These are phyloP conservation scores for Teratosphaeria gauchensis DNA, from an alignment of 2,329 filamentous ascomycete species.

Conservation along the genomic window DNA sequence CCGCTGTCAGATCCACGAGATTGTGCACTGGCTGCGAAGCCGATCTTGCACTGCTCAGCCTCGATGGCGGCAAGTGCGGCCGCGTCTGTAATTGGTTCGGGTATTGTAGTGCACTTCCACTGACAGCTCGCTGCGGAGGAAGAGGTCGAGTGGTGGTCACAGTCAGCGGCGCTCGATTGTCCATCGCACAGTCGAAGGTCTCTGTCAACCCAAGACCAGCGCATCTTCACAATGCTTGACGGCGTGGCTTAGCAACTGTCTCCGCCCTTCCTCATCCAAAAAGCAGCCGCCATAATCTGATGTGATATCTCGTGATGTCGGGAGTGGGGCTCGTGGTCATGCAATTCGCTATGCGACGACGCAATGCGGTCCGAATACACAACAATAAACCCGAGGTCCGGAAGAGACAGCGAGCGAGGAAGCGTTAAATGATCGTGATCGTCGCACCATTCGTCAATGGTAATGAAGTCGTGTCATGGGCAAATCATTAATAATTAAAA, in stretches of 20 bases:
- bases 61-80: conserved; percentile 18
- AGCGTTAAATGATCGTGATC: background rate
- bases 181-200: conserved; percentile 16
- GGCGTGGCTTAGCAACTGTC: background rate
- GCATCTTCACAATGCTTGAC: conserved; percentile 11
- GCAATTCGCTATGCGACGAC: background rate
- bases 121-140: conserved; percentile 19
- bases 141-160: conserved; percentile 11
- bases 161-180: conserved; percentile 15
- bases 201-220: conserved; percentile 8
- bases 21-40: conserved; percentile 17
- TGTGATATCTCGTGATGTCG: background rate
- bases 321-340: background rate
- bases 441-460: background rate
- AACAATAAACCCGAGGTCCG: background rate
- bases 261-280: background rate
- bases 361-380: background rate
- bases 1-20: conserved; percentile 17
- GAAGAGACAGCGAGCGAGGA: background rate
- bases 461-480: background rate
- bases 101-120: conserved; percentile 12
- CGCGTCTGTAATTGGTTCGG: conserved; percentile 12
- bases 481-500: background rate
- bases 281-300: background rate
- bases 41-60: conserved; percentile 23